phyloP scores from a whole-genome alignment of 2,329 filamentous ascomycete species.

The Sclerotinia nivalis region DNA sequence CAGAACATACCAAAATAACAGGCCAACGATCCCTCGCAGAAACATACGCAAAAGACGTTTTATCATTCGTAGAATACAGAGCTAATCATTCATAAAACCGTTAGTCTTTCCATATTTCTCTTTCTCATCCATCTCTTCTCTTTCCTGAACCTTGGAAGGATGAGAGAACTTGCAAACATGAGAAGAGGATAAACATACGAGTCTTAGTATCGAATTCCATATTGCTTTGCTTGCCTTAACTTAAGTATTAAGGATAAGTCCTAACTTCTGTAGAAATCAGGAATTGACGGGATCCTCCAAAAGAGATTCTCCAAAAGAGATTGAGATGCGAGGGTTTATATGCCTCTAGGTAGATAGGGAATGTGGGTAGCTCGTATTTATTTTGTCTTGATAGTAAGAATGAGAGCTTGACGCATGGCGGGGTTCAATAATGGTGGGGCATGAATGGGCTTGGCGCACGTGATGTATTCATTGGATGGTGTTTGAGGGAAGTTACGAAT shows the following conservation, averaged over 20 bases:
- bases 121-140: neutral
- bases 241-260: neutral
- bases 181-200: constrained; percentile 52
- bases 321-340: neutral
- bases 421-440: constrained; percentile 21
- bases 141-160: neutral
- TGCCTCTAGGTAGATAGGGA: neutral
- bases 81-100: constrained; percentile 50
- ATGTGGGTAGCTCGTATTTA: neutral
- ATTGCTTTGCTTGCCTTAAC: constrained; percentile 22
- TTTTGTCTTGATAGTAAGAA: too few relatives aligned
- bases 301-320: neutral
- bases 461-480: constrained; percentile 2
- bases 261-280: neutral
- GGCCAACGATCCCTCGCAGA: constrained; percentile 91
- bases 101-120: neutral
- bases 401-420: constrained; percentile 5
- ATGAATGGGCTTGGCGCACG: constrained; percentile 5
- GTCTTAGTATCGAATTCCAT: constrained; percentile 79
- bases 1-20: constrained; percentile 70
- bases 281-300: neutral
- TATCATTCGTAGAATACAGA: constrained; percentile 76
- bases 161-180: too few relatives aligned
- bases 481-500: neutral
- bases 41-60: constrained; percentile 80